These are phyloP conservation scores for Capsella bursapastoris DNA, from an alignment of 345 rosid species.

Conservation along the genomic window DNA sequence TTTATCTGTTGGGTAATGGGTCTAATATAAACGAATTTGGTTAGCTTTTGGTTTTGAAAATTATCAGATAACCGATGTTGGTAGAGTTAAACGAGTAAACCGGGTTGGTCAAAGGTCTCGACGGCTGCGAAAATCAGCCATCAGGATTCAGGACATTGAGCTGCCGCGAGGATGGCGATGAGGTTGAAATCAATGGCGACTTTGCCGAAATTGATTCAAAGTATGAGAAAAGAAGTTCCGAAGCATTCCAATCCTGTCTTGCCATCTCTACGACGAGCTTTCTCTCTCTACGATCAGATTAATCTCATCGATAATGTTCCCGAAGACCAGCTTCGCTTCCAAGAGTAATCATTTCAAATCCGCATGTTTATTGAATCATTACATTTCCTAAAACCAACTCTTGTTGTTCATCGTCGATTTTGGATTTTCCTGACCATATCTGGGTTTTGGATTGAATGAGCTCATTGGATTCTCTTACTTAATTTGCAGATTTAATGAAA, in stretches of 20 bases:
- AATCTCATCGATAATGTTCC: constrained; percentile 89
- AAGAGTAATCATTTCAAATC: constrained; percentile 50
- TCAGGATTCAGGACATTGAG: constrained; percentile 1
- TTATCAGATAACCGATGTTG: not conserved
- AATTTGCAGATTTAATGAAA: constrained; percentile 63
- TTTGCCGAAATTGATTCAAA: constrained; percentile 54
- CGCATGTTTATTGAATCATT: no score
- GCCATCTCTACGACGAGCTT: constrained; percentile 84
- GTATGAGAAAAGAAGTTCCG: constrained; percentile 43
- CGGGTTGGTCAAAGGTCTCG: constrained; percentile 24
- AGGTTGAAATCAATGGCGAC: constrained; percentile 53
- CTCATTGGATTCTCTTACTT: not conserved
- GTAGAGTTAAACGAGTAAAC: constrained; percentile 3
- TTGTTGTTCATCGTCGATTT: not conserved
- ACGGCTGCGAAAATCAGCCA: not conserved
- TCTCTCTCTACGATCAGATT: constrained; percentile 95
- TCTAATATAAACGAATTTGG: not conserved
- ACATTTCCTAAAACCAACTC: not conserved
- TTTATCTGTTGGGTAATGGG: not conserved
- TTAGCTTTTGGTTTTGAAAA: not conserved
- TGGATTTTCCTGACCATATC: not conserved
- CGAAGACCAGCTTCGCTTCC: constrained; percentile 92
- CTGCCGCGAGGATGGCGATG: constrained; percentile 51
- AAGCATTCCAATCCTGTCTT: constrained; percentile 43
- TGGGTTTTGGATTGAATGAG: not conserved